Base-by-base conservation (phyloP, 345 rosid species). In the Lepidium africanum region DNA sequence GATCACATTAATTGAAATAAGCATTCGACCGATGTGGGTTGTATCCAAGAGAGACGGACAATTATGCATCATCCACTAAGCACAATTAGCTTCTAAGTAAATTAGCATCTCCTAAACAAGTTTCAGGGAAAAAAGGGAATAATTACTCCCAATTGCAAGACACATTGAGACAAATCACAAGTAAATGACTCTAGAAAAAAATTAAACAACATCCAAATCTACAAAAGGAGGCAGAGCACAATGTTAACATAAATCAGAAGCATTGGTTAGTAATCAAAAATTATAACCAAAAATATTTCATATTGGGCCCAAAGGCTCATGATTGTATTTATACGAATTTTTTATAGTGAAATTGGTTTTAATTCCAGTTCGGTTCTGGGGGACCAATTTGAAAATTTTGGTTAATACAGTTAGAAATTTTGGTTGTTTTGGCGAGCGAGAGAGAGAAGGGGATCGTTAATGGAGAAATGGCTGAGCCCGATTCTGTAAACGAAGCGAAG, bases 381-480 rank as follows among this genome's bases (percentile, higher is more conserved):
- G 27, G 1, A 55, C 27, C 25, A 15, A 23, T 16, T 55, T 55
- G 42, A 55, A 55, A 10, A 1, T 5, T 55, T 36, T 25, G 69
- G 59, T 51, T 67, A 35, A 35, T 15, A 23, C 59, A 36, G 47
- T 21, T 17, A 10, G 42, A 38, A 46, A 27, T 39, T 65, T 25
- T 38, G 4, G 7, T 37, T 48, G n/a, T 13, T 37, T 68, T 6
- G 6, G 19, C 27, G 41, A 65, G 8, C 5, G 15, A 47, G 59
- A 21, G 25, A 69, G 30, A 33, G 60, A 62, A 51, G 64, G 41
- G 35, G 59, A 55, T 66, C 63, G 76, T 73, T 30, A 59, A 80
- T 80, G 83, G 87, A 41, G 82, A 74, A 47, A 87, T 90, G 96
- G 92, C 85, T 6, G 90, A 84, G 59, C 55, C 80, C 39, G 73